Evolutionary conservation across 208 protist species (phyloP).

Genomic region (Leishmania tropica): DNA sequence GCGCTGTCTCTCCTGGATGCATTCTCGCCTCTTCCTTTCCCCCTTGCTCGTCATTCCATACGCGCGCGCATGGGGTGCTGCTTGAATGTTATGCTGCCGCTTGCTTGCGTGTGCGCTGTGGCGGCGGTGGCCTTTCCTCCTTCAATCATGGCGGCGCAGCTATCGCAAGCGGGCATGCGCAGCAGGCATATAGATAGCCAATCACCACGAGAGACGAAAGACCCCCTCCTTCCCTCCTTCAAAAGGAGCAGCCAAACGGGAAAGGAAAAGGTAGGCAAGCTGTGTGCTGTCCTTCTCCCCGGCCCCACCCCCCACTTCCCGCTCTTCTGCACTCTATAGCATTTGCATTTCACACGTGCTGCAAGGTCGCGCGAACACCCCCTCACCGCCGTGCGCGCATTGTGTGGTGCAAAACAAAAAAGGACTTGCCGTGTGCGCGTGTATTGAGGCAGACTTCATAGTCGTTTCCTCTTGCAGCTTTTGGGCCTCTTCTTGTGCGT

Average conservation of each 20-base stretch:
- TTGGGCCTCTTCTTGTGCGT: not conserved
- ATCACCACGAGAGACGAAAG: not conserved
- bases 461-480: not conserved
- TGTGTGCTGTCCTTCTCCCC: not conserved
- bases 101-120: not conserved
- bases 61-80: not conserved
- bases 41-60: not conserved
- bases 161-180: not conserved
- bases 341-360: not conserved
- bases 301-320: not conserved
- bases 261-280: not conserved
- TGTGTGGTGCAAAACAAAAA: not conserved
- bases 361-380: not conserved
- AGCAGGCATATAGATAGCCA: not conserved
- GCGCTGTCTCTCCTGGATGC: not conserved
- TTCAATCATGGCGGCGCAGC: not conserved
- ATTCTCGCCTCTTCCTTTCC: not conserved
- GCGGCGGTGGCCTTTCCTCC: not conserved
- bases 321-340: not conserved
- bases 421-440: not conserved
- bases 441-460: not conserved
- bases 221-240: not conserved
- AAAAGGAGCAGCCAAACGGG: not conserved
- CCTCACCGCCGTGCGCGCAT: not conserved
- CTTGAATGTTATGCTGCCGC: not conserved